Evolutionary conservation across 148 eudicot genomes (phyloP), one percentile per base, ranked within the genome.

Genomic region (Bassia scoparia): DNA sequence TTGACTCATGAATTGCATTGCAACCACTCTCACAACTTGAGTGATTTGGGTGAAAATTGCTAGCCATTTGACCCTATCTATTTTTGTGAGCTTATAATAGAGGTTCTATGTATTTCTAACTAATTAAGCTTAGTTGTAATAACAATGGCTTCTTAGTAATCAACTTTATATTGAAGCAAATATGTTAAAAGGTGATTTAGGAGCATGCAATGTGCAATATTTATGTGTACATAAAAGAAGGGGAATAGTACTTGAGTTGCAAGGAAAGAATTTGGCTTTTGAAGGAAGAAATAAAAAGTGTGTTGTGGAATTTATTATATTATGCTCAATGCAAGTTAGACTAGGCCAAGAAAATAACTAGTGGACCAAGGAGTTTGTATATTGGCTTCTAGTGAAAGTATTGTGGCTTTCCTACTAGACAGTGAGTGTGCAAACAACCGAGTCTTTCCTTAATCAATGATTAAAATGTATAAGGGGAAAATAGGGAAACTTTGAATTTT

Each of bases 1-100:
- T 54, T 76, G 86, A 81, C 56, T 86, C 86, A 61, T 89, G 88
- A 38, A 89, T 86, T 37, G 82, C 80, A 78, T 84, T 84, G 79
- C 97, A 89, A 13, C 81, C 75, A 63, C 44, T 80, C 78, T 90
- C 90, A 73, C 64, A 78, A 16, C 37, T 65, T 29, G 70, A 27
- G 43, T 24, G 31, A 14, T 71, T 70, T 54, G 64, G 70, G 58
- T 41, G 10, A 31, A 31, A 66, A 24, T 18, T 78, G 48, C 35
- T 50, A 11, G 73, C 41, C 77, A 78, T 78, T 61, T n/a, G 62
- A 23, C 15, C 9, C 46, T 41, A 41, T 23, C 46, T 41, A 41
- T 2, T 41, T 41, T 41, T 41, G 1, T 41, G 10, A 41, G 46
- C 46, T 41, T 41, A n/a, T n/a, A n/a, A n/a, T n/a, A n/a, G n/a